phyloP scores from a whole-genome alignment of 1,139 yeast species.

The Scheffersomyces titani region DNA sequence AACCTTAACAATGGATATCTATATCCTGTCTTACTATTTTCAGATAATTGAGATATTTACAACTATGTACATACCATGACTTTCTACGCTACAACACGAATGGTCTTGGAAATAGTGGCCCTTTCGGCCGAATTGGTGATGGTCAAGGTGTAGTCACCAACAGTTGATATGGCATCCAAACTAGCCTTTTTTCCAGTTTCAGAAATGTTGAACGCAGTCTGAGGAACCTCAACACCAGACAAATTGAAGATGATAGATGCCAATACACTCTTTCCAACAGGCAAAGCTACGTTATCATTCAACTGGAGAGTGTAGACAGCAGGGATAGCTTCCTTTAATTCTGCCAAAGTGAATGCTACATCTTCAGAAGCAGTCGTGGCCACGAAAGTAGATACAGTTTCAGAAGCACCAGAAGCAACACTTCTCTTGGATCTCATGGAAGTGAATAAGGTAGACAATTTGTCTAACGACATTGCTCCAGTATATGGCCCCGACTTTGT shows the following conservation, averaged over 20 bases:
- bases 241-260: slow-evolving; percentile 24
- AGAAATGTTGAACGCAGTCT: slow-evolving; percentile 20
- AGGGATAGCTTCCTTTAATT: slow-evolving; percentile 37
- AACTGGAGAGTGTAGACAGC: slow-evolving; percentile 20
- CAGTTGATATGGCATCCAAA: slow-evolving; percentile 21
- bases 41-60: slow-evolving; percentile 6
- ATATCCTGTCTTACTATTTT: neutral
- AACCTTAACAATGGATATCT: neutral
- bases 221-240: slow-evolving; percentile 35
- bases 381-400: slow-evolving; percentile 2
- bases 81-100: slow-evolving; percentile 7
- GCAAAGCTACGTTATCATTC: slow-evolving; percentile 17
- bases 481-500: slow-evolving; percentile 7
- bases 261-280: slow-evolving; percentile 30
- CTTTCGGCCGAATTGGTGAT: slow-evolving; percentile 27
- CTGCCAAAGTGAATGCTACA: slow-evolving; percentile 27
- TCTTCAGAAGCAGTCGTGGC: slow-evolving; percentile 13
- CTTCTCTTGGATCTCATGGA: slow-evolving; percentile 22
- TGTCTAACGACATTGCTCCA: slow-evolving; percentile 40
- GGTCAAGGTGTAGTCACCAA: slow-evolving; percentile 34
- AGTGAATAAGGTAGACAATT: slow-evolving; percentile 39
- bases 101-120: slow-evolving; percentile 16
- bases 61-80: slow-evolving; percentile 13
- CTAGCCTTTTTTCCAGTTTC: slow-evolving; percentile 12
- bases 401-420: neutral